A percentile compares a stretch with the other conserved stretches of the same genome.
Evolutionary conservation across 2,329 filamentous ascomycete species (phyloP).

Genomic region (Neofusicoccum ribis): DNA sequence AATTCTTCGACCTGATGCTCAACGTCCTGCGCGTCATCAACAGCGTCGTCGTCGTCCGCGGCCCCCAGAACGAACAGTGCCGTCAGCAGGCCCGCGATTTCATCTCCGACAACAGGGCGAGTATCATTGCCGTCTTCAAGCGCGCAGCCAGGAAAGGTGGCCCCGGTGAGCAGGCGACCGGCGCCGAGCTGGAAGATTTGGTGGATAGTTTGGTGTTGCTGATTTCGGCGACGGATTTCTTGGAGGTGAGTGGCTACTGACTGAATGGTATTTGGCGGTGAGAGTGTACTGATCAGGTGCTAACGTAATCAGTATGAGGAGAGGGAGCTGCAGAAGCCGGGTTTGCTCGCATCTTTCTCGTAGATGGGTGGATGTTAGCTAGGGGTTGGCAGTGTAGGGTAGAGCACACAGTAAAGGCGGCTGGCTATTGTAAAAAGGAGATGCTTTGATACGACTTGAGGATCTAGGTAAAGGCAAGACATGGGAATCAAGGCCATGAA

Average conservation of each 20-base stretch:
- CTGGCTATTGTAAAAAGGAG: neutral
- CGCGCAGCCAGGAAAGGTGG: slow-evolving; percentile 74
- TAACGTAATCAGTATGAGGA: neutral
- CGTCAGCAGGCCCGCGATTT: slow-evolving; percentile 77
- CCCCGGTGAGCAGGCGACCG: slow-evolving; percentile 37
- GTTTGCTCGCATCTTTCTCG: neutral
- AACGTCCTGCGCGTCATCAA: slow-evolving; percentile 79
- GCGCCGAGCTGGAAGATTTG: slow-evolving; percentile 62
- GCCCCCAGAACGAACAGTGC: slow-evolving; percentile 73
- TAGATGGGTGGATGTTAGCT: neutral
- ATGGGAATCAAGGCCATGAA: no score
- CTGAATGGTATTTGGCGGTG: slow-evolving; percentile 46
- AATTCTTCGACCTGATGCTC: slow-evolving; percentile 82
- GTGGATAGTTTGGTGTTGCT: slow-evolving; percentile 84
- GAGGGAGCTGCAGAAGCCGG: neutral
- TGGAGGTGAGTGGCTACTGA: slow-evolving; percentile 65
- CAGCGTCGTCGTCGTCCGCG: slow-evolving; percentile 77
- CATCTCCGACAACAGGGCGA: slow-evolving; percentile 75
- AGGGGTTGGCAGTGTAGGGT: no score
- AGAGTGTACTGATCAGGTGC: neutral
- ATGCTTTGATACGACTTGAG: neutral
- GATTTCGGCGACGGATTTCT: slow-evolving; percentile 77
- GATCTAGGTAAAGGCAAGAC: neutral
- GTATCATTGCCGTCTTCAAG: slow-evolving; percentile 89
- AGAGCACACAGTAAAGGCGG: neutral